Base-by-base conservation (phyloP, 2,329 filamentous ascomycete genomes). In the Cladosporium sp. region DNA sequence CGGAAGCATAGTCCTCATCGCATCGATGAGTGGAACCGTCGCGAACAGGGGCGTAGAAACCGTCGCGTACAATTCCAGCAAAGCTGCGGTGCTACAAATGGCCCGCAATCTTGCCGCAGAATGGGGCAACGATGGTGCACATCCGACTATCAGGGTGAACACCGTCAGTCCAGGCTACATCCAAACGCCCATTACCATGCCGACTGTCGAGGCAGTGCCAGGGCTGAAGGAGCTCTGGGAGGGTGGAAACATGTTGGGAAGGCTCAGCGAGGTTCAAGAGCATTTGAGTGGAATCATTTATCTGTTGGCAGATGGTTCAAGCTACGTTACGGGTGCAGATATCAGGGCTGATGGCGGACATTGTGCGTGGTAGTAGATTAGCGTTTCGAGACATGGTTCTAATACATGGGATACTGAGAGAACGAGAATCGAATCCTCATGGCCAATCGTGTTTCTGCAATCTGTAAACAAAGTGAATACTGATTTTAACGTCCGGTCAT, bases 261-360 rank as follows among this genome's bases (percentile, higher is more conserved):
- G 84, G 26, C 70, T 87, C 53, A 84, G 84, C 4, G 79, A 77
- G 10, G 83, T 85, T 0, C 84, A 86, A 67, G 85, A 88, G 68
- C 86, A 86, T 71, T 82, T 86, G 65, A 85, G 89, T 4, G 88
- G 89, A 1, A 89, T 88, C 2, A 84, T 89, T 7, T 91, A 90
- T 74, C 80, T 90, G 70, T 78, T 90, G 26, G 88, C 86, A 70
- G 86, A 89, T 71, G 88, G 88, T 3, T 89, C 86, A 74, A 85
- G 85, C 67, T 91, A 89, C 73, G 90, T 91, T 87, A 90, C 89
- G 0, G 88, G 87, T 0, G 84, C 85, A 43, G 88, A 91, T 70
- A 74, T 92, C 73, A 79, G 89, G 32, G 88, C 92, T 58, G 90
- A 92, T 73, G 89, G 90, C 10, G 90, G 90, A 0, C 89, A 92